Evolutionary conservation across 352 stramenopile genomes (phyloP), one percentile per base, ranked within the genome.

Genomic region (Phytophthora pistaciae): DNA sequence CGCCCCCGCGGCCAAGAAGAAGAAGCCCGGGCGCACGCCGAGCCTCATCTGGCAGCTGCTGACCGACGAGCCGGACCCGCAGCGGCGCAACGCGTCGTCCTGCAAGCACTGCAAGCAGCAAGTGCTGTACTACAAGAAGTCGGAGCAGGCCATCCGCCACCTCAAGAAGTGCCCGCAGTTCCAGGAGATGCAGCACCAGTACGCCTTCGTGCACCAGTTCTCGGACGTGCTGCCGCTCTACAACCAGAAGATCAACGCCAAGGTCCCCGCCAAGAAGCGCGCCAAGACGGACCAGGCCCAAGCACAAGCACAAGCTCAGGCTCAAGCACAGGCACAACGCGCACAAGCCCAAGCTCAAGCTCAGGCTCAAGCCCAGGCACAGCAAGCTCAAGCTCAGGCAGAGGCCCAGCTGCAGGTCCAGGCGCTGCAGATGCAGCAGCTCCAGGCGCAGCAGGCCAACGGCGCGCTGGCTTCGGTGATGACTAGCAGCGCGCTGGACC

Each of bases 101-200:
- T 95, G 88, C 73, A 95, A 95, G 71, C 88, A 95, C 71, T 95
- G 88, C 75, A 93, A 95, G 74, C 83, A 94, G 66, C 82, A 93
- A 38, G 88, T 95, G 44, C 57, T 91, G 25, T 95, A 95, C 75
- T 95, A 95, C 73, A 95, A 95, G 58, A 95, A 94, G 60, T 95
- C 88, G 31, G 88, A 95, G 77, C 88, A 95, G 60, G 86, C 86
- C 20, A 91, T 95, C 48, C 86, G 88, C 33, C 88, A 95, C 62
- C 53, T 95, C 11, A 95, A 95, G 56, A 93, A 93, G 60, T 95
- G 88, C 68, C 75, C 60, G 29, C 82, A 80, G 10, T 95, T 95
- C 75, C 88, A 95, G 66, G 88, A 75, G 74, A 86, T 83, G 72
- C 88, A 95, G 78, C 88, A 94, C 70, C 88, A 95, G 70, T 93